Percentiles rank a stretch among this genome's conserved stretches.
These are phyloP conservation scores for Trichoderma sp. DNA, from an alignment of 2,329 filamentous ascomycete genomes.

Conservation along the genomic window DNA sequence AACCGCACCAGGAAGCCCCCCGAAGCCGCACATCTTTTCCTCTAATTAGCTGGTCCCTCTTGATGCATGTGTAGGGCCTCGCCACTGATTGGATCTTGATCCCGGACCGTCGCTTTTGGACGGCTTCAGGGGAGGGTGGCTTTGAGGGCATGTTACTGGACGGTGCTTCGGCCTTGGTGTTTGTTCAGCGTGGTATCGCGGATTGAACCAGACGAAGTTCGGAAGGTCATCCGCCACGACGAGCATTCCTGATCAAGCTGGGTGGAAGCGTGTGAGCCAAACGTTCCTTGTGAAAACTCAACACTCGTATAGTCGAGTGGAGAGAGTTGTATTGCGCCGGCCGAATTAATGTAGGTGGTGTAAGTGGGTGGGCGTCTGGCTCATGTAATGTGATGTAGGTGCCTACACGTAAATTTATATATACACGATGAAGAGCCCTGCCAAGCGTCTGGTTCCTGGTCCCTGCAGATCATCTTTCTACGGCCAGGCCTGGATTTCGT, in stretches of 20 bases:
- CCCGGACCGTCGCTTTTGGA: background rate
- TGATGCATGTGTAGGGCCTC: constrained; percentile 7
- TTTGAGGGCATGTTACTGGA: constrained; percentile 11
- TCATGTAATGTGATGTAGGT: background rate
- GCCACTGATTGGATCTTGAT: constrained; percentile 24
- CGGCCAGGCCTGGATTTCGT: background rate
- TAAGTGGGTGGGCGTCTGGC: background rate
- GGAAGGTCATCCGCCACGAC: constrained; percentile 19
- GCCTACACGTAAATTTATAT: background rate
- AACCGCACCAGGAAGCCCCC: background rate
- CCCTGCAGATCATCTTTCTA: background rate
- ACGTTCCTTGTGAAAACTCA: background rate
- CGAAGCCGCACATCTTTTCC: constrained; percentile 4
- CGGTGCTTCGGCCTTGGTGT: constrained; percentile 8
- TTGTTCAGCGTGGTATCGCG: constrained; percentile 8
- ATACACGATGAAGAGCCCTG: background rate
- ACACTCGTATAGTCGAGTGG: background rate
- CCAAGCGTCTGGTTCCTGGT: background rate
- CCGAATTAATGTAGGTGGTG: background rate
- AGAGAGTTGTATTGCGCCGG: background rate
- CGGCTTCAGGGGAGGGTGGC: background rate
- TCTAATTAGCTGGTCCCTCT: constrained; percentile 14
- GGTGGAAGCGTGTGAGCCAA: background rate
- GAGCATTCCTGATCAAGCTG: constrained; percentile 1
- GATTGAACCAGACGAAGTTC: constrained; percentile 13